phyloP scores from a whole-genome alignment of 2,329 filamentous ascomycete species.

The Rutstroemia sp. region DNA sequence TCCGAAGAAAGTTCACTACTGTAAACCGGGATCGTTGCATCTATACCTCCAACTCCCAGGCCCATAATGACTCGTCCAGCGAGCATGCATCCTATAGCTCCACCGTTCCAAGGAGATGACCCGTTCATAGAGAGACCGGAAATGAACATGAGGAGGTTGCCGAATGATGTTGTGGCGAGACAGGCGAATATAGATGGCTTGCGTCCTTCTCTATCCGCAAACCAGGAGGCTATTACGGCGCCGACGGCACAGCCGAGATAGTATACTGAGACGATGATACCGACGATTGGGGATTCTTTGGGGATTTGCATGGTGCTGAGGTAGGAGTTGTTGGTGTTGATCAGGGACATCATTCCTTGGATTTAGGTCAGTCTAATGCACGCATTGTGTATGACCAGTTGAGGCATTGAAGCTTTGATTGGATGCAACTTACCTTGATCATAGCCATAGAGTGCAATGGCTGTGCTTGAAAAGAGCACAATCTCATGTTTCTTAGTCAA shows the following conservation, averaged over 20 bases:
- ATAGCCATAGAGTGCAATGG: slow-evolving; percentile 66
- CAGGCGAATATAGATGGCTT: slow-evolving; percentile 49
- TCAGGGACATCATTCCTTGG: slow-evolving; percentile 62
- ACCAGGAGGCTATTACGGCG: slow-evolving; percentile 47
- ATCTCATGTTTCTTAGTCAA: slow-evolving; percentile 31
- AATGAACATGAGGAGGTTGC: slow-evolving; percentile 54
- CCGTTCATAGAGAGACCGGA: slow-evolving; percentile 40
- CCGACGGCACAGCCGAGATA: slow-evolving; percentile 54
- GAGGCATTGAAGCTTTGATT: too few relatives aligned
- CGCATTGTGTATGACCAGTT: too few relatives aligned
- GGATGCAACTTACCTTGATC: slow-evolving; percentile 53
- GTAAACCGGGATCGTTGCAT: slow-evolving; percentile 54
- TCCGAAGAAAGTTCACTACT: slow-evolving; percentile 49
- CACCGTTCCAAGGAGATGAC: slow-evolving; percentile 36
- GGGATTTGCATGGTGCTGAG: slow-evolving; percentile 49
- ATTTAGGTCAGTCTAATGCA: too few relatives aligned
- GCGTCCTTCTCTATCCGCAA: slow-evolving; percentile 46
- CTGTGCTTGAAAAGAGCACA: slow-evolving; percentile 33
- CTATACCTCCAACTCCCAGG: slow-evolving; percentile 51
- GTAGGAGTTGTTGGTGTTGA: slow-evolving; percentile 49
- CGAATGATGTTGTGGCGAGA: slow-evolving; percentile 44
- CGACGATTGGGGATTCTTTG: slow-evolving; percentile 5
- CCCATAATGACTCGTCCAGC: slow-evolving; percentile 40
- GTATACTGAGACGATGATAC: slow-evolving; percentile 48
- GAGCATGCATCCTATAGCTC: slow-evolving; percentile 37